phyloP scores from a whole-genome alignment of 1,284 basidiomycete species.

The Tetrapyrgos nigripes region DNA sequence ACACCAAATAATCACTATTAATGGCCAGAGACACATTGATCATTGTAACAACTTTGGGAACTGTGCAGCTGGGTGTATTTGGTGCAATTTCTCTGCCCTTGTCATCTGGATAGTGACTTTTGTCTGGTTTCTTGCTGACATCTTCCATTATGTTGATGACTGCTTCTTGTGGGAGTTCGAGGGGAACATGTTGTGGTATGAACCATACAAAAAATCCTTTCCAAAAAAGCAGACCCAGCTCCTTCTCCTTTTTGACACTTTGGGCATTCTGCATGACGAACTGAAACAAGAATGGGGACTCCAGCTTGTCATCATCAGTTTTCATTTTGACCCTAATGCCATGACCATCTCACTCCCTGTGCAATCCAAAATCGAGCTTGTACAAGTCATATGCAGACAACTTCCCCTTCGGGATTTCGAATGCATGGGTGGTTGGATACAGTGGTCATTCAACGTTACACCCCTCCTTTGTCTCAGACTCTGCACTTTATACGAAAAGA shows the following conservation, averaged over 20 bases:
- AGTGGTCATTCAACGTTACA: conserved; percentile 40
- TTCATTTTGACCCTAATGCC: conserved; percentile 32
- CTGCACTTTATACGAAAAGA: conserved; percentile 40
- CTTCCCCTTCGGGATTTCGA: conserved; percentile 34
- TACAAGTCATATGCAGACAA: conserved; percentile 5
- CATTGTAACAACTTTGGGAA: too few relatives aligned
- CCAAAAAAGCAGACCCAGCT: too few relatives aligned
- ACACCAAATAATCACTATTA: too few relatives aligned
- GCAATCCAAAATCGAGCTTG: neutral
- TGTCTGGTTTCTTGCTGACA: conserved; percentile 15
- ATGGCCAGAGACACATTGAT: too few relatives aligned
- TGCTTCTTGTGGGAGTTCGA: too few relatives aligned
- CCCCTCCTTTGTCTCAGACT: conserved; percentile 33
- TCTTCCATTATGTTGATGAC: conserved; percentile 36
- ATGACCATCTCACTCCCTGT: conserved; percentile 30
- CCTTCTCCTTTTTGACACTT: too few relatives aligned
- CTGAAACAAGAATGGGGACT: conserved; percentile 36
- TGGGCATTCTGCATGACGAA: conserved; percentile 37
- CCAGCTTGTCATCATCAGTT: conserved; percentile 35
- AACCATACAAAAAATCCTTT: conserved; percentile 28
- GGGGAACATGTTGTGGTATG: conserved; percentile 26
- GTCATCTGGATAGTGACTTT: conserved; percentile 33
- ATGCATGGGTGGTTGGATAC: conserved; percentile 31
- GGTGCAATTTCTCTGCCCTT: conserved; percentile 28
- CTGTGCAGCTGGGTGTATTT: too few relatives aligned